A percentile compares a stretch with the other conserved stretches of the same genome.
Conservation (phyloP, 148 eudicot species). For the Rhododendron simsii region DNA sequence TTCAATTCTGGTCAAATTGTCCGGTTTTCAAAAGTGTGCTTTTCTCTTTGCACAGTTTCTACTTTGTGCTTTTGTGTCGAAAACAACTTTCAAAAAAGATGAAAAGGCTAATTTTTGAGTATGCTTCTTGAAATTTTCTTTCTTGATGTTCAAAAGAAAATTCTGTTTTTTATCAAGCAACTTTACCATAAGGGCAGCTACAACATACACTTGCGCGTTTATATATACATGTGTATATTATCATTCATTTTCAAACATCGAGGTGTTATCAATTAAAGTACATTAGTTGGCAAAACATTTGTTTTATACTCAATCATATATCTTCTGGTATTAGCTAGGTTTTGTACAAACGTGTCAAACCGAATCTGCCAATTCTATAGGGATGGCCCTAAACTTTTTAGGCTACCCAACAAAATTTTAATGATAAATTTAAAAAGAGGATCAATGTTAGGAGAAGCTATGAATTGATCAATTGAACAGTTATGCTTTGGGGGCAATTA, state of each 20-base stretch:
- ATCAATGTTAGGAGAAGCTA: not conserved
- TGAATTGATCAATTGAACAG: not conserved
- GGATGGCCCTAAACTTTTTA: not conserved
- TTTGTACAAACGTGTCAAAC: not conserved
- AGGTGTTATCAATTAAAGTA: too few relatives aligned
- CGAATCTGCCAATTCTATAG: not conserved
- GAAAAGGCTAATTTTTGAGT: not conserved
- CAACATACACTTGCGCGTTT: not conserved
- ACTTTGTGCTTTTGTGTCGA: too few relatives aligned
- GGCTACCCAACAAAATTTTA: not conserved
- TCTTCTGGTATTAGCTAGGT: not conserved
- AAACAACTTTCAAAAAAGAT: too few relatives aligned
- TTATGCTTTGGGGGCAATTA: too few relatives aligned
- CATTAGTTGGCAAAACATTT: too few relatives aligned
- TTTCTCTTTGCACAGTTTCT: too few relatives aligned
- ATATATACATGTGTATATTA: too few relatives aligned
- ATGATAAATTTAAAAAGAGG: not conserved
- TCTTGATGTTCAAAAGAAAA: not conserved
- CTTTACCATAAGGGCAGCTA: not conserved
- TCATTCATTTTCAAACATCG: too few relatives aligned
- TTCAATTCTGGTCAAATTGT: too few relatives aligned
- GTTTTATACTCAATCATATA: not conserved
- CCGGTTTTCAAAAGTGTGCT: too few relatives aligned
- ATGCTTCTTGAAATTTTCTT: not conserved
- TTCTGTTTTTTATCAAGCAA: not conserved